These are phyloP conservation scores for Juglanconis sp. DNA, from an alignment of 2,329 filamentous ascomycete genomes.

Conservation along the genomic window DNA sequence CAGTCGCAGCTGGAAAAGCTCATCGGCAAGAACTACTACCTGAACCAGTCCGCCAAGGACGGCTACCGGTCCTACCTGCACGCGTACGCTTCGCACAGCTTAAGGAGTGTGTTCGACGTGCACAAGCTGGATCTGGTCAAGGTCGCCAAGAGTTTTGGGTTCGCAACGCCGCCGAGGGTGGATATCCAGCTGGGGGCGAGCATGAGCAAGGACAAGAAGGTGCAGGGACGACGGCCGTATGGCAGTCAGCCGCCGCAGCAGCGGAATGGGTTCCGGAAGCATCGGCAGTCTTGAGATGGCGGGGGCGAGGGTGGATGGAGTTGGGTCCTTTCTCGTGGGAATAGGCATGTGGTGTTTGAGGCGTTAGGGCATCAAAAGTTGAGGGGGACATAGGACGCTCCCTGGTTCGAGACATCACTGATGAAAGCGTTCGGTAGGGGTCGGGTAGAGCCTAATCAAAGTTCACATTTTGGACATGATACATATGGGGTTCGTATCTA, in stretches of 20 bases:
- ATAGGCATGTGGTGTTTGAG: not conserved
- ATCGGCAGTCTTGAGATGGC: not conserved
- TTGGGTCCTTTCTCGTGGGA: not conserved
- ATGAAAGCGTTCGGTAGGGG: not conserved
- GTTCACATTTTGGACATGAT: no score
- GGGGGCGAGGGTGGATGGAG: not conserved
- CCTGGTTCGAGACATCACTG: not conserved
- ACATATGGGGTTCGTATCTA: no score
- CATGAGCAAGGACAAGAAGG: constrained; percentile 71
- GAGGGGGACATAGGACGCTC: not conserved
- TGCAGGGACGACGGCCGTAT: constrained; percentile 62
- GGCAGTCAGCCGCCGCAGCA: constrained; percentile 71
- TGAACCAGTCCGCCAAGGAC: constrained; percentile 80
- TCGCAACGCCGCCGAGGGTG: constrained; percentile 71
- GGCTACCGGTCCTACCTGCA: constrained; percentile 89
- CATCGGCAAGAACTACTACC: constrained; percentile 92
- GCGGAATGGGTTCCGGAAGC: constrained; percentile 15
- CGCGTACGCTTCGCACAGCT: constrained; percentile 84
- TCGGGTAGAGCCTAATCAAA: not conserved
- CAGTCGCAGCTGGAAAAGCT: constrained; percentile 91
- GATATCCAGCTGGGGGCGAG: constrained; percentile 76
- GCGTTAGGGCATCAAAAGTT: constrained; percentile 10
- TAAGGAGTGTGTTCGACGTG: constrained; percentile 81
- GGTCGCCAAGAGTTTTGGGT: constrained; percentile 82
- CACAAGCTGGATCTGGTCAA: constrained; percentile 79